Base-by-base conservation (phyloP, 202 grass and related monocot species). In the Schoenoplectus tabernaemontani region DNA sequence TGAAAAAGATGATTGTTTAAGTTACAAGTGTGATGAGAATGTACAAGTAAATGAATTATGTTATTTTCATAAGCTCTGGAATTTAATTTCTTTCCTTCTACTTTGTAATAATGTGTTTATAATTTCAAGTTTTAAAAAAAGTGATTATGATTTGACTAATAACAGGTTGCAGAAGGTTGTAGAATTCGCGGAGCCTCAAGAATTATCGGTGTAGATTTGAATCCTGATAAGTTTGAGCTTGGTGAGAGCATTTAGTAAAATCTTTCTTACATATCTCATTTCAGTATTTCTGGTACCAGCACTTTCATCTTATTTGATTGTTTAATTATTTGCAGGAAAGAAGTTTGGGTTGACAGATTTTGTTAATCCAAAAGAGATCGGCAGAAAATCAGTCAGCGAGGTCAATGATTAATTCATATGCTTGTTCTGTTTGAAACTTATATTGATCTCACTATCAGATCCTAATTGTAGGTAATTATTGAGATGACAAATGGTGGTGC, bases 151-250 rank as follows among this genome's bases (percentile, higher is more conserved):
- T 70, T 34, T 68, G 6, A 57, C 59, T 80, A 12, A 7, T 11
- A 42, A 33, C 83, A 95, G 89, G 92, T 92, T 11, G 89, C 87
- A 11, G 92, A 96, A 85, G 92, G 87, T 36, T 89, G 89, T 4
- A 82, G 87, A 77, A 87, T 96, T 20, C 84, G 83, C 0, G 89
- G 92, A 33, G 92, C 92, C 23, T 92, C 89, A 2, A 96, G 54
- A 80, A 96, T 96, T 76, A 92, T 96, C 4, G 92, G 92, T 46
- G 85, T 96, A 24, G 92, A 96, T 83, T 65, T 96, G 4, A 96
- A 96, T 80, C 85, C 87, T 7, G 87, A 92, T 0, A 96, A 92
- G 67, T 59, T 83, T 47, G 92, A 96, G 57, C 89, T 96, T 4
- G 92, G 92, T 81, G 87, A 82, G 84, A 36, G 24, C 8, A 50